phyloP scores from a whole-genome alignment of 768 basidiomycete genomes.

The Lentinula edodes region DNA sequence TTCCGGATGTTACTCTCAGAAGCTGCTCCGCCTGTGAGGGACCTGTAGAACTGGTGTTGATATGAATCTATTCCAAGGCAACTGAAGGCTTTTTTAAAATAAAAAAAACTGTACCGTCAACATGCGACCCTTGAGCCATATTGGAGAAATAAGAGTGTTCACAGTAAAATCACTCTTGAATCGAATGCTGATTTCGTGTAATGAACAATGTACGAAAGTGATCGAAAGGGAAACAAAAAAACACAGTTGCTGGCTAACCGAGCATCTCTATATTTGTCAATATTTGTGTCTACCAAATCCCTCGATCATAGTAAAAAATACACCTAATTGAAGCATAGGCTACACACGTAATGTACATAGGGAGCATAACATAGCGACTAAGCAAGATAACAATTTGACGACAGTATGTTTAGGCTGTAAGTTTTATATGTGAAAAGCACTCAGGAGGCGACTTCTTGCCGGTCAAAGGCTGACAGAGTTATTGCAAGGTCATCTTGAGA shows the following conservation, averaged over 20 bases:
- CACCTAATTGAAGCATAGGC: not conserved
- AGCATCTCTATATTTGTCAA: too few species aligned
- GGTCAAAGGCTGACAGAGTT: constrained; percentile 40
- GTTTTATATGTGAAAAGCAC: not conserved
- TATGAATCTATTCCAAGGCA: not conserved
- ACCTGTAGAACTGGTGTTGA: constrained; percentile 30
- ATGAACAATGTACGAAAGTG: too few species aligned
- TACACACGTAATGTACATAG: not conserved
- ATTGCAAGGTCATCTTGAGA: constrained; percentile 29
- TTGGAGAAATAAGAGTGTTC: not conserved
- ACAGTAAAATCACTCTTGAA: not conserved
- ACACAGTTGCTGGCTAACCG: too few species aligned
- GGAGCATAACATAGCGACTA: constrained; percentile 5
- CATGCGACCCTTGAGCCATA: constrained; percentile 17
- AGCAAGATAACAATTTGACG: not conserved
- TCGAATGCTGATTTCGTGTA: not conserved
- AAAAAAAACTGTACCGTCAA: constrained; percentile 10
- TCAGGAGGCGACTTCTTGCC: not conserved
- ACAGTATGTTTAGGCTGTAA: not conserved
- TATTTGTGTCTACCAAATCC: too few species aligned
- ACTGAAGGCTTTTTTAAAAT: not conserved
- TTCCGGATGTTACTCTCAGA: constrained; percentile 87
- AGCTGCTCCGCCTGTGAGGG: constrained; percentile 89
- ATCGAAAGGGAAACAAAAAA: too few species aligned
- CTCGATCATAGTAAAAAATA: not conserved